Base-by-base conservation (phyloP, 169 alveolate species). In the Fabrea salina region DNA sequence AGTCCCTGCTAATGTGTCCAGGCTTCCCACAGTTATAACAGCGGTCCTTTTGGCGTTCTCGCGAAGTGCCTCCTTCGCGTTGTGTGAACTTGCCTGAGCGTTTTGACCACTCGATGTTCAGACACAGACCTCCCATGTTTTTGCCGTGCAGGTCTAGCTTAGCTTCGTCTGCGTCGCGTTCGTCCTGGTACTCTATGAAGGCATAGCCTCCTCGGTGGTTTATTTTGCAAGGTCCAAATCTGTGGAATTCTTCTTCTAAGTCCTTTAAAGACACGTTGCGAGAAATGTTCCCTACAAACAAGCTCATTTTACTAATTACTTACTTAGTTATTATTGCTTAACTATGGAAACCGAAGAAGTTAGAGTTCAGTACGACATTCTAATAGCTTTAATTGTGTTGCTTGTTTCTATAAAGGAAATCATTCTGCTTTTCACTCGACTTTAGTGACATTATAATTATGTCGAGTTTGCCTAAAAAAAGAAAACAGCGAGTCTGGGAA, bases 141-240 rank as follows among this genome's bases (percentile, higher is more conserved):
- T 82, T 82, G 5, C 84, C 88, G 27, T 77, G 54, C 1, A 82
- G 82, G 27, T 77, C 82, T 7, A 50, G 11, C 40, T 44, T 32
- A 4, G 88, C 88, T 16, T 77, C 85, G 57, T 76, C 88, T 27
- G 80, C 88, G 66, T 82, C 88, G 4, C 81, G 59, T 25, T 82
- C 88, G 37, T 78, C 77, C 16, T 49, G 56, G 51, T 64, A 82
- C 74, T 82, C 88, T 30, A 82, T 49, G 70, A 82, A 82, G 7
- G 85, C 88, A 49, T 40, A 82, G 61, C 76, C 66, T 8, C 88
- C 85, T 67, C 82, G 64, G 59, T 77, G 84, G 85, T 66, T 82
- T 54, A 82, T 68, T 30, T 64, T 75, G 56, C 88, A 82, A 19
- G 41, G 57, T 32, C 88, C 88, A 43, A 66, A 82, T 32, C 67